Base-by-base conservation (phyloP, 108 stramenopile species). In the Cafeteria roenbergensis region DNA sequence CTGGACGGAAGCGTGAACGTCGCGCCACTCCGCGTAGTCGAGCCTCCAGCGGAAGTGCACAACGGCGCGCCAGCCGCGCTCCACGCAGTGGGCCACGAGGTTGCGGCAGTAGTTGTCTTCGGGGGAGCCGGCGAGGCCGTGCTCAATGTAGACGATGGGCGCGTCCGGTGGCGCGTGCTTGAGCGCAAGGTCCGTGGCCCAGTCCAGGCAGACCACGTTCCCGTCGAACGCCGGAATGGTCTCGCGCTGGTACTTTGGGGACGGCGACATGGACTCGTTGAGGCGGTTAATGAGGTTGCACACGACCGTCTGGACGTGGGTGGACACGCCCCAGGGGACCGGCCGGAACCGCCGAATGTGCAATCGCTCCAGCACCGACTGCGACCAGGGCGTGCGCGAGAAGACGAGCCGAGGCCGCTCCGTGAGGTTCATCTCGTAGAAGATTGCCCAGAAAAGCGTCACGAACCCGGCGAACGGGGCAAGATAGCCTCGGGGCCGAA, bases 311-410 rank as follows among this genome's bases (percentile, higher is more conserved):
- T 69, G 68, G 20, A 36, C 63, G 36, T 69, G 68, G 3, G 65
- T 27, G 26, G 65, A 65, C 36, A 69, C 65, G 64, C 34, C 65
- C 63, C 63, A 69, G 8, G 65, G 42, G n/a, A 69, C 68, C 9
- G 68, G 68, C 62, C 68, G 65, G 42, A 69, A 69, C 36, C 2
- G 8, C 20, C 17, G 36, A 2, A 32, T 12, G 20, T 32, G 17
- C 8, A 61, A 32, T 2, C 59, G 22, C 59, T 61, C 59, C 22
- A 61, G n/a, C n/a, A n/a, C n/a, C n/a, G n/a, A n/a, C n/a, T n/a
- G n/a, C n/a, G n/a, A n/a, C n/a, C n/a, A n/a, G n/a, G n/a, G n/a
- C n/a, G n/a, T n/a, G n/a, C n/a, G n/a, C n/a, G n/a, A n/a, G n/a
- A n/a, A n/a, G n/a, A n/a, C n/a, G n/a, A n/a, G n/a, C n/a, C n/a